A percentile compares a stretch with the other conserved stretches of the same genome.
Evolutionary conservation across 1,284 basidiomycete genomes (phyloP).

Genomic region (Moesziomyces parantarcticus): DNA sequence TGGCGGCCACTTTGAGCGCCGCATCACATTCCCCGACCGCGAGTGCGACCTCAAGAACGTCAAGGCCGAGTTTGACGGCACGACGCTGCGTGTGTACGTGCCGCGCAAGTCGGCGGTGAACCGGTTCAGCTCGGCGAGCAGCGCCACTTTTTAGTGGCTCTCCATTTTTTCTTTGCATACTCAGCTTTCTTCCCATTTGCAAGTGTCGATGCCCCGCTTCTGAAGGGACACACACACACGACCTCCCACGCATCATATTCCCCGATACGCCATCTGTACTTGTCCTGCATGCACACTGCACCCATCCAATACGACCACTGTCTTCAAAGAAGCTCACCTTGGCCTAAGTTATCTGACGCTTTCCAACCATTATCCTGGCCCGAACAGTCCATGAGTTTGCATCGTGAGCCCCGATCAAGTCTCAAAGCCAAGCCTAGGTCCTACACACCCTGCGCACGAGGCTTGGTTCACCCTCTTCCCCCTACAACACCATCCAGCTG

Average conservation of each 20-base stretch:
- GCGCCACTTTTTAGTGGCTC: slow-evolving; percentile 68
- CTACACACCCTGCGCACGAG: no score
- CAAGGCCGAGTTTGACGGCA: slow-evolving; percentile 56
- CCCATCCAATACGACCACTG: no score
- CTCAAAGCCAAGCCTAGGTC: no score
- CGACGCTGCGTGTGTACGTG: slow-evolving; percentile 39
- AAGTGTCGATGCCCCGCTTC: not conserved
- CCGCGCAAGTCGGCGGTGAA: slow-evolving; percentile 15
- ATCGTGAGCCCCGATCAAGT: no score
- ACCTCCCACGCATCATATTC: no score
- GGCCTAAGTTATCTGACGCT: no score
- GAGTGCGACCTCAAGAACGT: slow-evolving; percentile 53
- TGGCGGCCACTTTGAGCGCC: slow-evolving; percentile 60
- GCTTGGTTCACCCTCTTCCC: no score
- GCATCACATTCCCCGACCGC: slow-evolving; percentile 57
- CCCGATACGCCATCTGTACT: not conserved
- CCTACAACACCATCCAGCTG: no score
- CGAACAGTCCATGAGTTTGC: no score
- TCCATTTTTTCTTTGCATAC: not conserved
- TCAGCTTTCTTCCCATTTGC: not conserved
- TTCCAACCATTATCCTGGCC: no score
- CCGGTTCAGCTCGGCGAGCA: slow-evolving; percentile 41
- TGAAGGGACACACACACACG: no score
- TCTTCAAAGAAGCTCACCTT: no score
- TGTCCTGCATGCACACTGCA: not conserved